phyloP scores from a whole-genome alignment of 345 rosid genomes.

The Leavenworthia alabamica region DNA sequence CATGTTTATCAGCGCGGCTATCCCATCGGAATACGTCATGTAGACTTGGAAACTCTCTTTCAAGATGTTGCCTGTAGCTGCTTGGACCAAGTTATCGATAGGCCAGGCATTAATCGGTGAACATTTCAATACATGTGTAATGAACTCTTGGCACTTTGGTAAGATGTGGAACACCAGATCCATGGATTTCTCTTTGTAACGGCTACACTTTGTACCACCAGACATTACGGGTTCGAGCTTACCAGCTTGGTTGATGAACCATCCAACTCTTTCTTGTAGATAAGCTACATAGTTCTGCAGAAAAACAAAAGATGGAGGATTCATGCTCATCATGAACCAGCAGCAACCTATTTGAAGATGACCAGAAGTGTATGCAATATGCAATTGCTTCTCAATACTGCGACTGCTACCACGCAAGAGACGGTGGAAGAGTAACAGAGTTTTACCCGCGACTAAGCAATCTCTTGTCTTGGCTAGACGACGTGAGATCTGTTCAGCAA shows the following conservation, averaged over 20 bases:
- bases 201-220: constrained; percentile 36
- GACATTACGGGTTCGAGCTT: constrained; percentile 68
- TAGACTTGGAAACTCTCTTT: constrained; percentile 87
- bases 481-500: constrained; percentile 64
- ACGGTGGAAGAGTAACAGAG: constrained; percentile 67
- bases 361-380: constrained; percentile 51
- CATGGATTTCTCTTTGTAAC: constrained; percentile 44
- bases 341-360: constrained; percentile 56
- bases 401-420: constrained; percentile 84
- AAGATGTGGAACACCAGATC: constrained; percentile 53
- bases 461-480: constrained; percentile 71
- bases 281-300: constrained; percentile 48
- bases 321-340: constrained; percentile 32
- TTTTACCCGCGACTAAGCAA: constrained; percentile 62
- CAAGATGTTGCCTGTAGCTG: constrained; percentile 58
- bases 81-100: constrained; percentile 44
- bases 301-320: constrained; percentile 14
- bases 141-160: constrained; percentile 60
- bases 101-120: constrained; percentile 29
- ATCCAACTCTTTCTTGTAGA: constrained; percentile 69
- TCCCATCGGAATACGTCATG: constrained; percentile 43
- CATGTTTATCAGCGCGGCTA: constrained; percentile 44
- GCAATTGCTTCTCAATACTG: constrained; percentile 57
- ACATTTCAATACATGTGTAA: constrained; percentile 57
- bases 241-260: constrained; percentile 78